Conservation (phyloP, 495 filamentous ascomycete genomes). For the Oleoguttula mirabilis region DNA sequence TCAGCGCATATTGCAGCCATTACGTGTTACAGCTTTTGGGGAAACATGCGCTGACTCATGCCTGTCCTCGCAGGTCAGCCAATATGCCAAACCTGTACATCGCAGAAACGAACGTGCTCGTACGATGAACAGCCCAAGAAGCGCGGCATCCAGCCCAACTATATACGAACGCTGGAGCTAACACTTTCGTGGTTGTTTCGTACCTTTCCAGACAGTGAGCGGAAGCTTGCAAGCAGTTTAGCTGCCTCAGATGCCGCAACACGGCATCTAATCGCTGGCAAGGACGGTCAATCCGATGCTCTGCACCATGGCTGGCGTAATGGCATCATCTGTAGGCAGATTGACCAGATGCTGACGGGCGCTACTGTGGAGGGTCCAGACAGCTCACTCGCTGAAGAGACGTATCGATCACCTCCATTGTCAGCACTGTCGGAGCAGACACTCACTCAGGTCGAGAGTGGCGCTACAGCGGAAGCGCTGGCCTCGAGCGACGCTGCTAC, state of each 20-base stretch:
- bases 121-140: constrained; percentile 63
- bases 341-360: constrained; percentile 25
- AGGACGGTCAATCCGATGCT: constrained; percentile 21
- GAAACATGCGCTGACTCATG: too few species aligned
- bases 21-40: neutral
- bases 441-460: neutral
- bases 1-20: constrained; percentile 1
- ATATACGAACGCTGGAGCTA: constrained; percentile 49
- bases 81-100: constrained; percentile 48
- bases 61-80: too few species aligned
- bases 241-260: constrained; percentile 4
- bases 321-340: constrained; percentile 21
- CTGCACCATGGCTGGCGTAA: constrained; percentile 27
- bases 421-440: neutral
- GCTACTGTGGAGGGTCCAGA: neutral
- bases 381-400: neutral
- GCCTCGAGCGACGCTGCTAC: neutral
- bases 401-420: neutral
- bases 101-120: constrained; percentile 48
- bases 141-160: constrained; percentile 53
- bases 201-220: constrained; percentile 27
- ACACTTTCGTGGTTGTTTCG: constrained; percentile 34
- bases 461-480: neutral
- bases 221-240: constrained; percentile 17
- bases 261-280: constrained; percentile 15